phyloP scores from a whole-genome alignment of 129 eudicot genomes.

The Flaveria linearis region DNA sequence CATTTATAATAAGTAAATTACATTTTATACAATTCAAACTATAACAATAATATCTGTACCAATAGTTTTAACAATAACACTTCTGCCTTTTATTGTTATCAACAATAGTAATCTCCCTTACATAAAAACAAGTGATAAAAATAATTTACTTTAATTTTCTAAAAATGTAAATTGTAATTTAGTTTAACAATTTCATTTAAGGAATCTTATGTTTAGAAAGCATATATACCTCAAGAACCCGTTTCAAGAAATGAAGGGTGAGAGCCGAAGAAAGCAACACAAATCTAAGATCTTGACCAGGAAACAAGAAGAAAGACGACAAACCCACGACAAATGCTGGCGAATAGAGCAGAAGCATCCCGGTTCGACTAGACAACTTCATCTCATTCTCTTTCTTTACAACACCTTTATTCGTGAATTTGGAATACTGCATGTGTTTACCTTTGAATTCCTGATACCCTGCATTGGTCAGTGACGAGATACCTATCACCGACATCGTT shows the following conservation, averaged over 20 bases:
- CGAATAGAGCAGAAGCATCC: constrained; percentile 47
- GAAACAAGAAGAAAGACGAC: constrained; percentile 46
- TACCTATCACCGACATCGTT: constrained; percentile 32
- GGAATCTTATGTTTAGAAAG: neutral
- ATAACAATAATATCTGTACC: too few species aligned
- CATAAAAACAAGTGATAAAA: too few species aligned
- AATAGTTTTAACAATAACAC: too few species aligned
- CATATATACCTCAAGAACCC: constrained; percentile 65
- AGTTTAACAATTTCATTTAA: too few species aligned
- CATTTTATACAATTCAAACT: too few species aligned
- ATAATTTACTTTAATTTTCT: too few species aligned
- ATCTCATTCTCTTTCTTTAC: constrained; percentile 9
- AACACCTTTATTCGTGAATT: constrained; percentile 28
- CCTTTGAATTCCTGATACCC: constrained; percentile 38
- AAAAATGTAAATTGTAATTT: too few species aligned
- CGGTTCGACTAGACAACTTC: constrained; percentile 42
- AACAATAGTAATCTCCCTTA: too few species aligned
- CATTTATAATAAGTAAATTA: too few species aligned
- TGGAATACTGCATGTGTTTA: constrained; percentile 39
- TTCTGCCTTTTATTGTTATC: too few species aligned
- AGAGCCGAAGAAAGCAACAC: constrained; percentile 50
- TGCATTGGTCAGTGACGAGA: constrained; percentile 21
- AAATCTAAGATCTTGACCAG: constrained; percentile 45
- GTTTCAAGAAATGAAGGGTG: constrained; percentile 59
- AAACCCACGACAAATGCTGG: constrained; percentile 50